Evolutionary conservation across 768 basidiomycete genomes (phyloP).

Genomic region (Coprinellus micaceus): DNA sequence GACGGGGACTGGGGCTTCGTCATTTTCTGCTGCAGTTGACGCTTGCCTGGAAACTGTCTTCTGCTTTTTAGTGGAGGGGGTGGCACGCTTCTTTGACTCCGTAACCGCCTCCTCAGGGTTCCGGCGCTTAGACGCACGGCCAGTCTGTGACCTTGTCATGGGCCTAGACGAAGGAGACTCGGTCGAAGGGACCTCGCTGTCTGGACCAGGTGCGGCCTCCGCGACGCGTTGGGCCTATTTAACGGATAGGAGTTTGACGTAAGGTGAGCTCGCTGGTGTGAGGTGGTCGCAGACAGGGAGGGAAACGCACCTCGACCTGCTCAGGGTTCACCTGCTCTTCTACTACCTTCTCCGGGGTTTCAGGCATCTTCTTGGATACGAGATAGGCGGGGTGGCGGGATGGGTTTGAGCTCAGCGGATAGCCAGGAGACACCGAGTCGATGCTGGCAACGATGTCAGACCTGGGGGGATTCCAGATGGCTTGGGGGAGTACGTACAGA

Average conservation of each 20-base stretch:
- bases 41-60: conserved; percentile 1
- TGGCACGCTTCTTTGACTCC: conserved; percentile 7
- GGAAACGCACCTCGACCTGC: conserved; percentile 7
- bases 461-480: neutral
- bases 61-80: neutral
- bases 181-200: neutral
- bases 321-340: neutral
- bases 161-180: conserved; percentile 20
- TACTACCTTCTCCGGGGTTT: neutral
- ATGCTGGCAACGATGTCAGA: neutral
- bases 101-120: conserved; percentile 17
- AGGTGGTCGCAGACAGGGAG: conserved; percentile 16
- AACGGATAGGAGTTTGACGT: conserved; percentile 8
- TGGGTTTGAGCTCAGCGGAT: neutral
- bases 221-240: conserved; percentile 6
- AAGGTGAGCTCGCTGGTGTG: conserved; percentile 3
- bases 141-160: conserved; percentile 35
- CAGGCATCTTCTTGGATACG: neutral
- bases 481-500: neutral
- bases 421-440: neutral
- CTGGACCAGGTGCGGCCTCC: neutral
- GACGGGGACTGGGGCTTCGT: neutral
- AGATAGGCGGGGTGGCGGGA: neutral
- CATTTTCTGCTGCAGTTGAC: neutral
- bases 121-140: conserved; percentile 26